A percentile compares a stretch with the other conserved stretches of the same genome.
Evolutionary conservation across 352 stramenopile species (phyloP).

Genomic region (Peronosclerospora sorghi): DNA sequence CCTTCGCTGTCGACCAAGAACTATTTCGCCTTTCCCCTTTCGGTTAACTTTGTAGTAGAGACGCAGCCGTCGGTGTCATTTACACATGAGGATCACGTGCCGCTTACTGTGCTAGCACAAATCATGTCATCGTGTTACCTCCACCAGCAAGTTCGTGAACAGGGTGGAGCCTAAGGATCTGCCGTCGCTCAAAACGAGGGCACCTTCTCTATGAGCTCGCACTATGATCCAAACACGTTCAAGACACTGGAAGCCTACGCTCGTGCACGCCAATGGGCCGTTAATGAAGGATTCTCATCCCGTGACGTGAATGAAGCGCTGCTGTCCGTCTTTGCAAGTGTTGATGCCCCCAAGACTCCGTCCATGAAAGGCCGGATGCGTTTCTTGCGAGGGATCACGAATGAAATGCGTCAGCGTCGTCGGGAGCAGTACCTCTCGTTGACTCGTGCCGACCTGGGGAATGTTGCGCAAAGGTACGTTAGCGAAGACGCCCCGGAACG

Average conservation of each 20-base stretch:
- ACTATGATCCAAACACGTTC: slow-evolving; percentile 79
- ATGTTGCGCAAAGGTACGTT: slow-evolving; percentile 47
- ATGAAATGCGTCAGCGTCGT: slow-evolving; percentile 68
- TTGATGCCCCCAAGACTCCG: slow-evolving; percentile 69
- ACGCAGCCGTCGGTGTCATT: slow-evolving; percentile 66
- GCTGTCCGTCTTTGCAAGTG: slow-evolving; percentile 59
- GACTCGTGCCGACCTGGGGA: slow-evolving; percentile 30
- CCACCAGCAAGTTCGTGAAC: slow-evolving; percentile 72
- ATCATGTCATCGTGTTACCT: slow-evolving; percentile 80
- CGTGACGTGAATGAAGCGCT: slow-evolving; percentile 74
- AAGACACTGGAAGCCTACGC: slow-evolving; percentile 68
- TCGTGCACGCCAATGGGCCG: slow-evolving; percentile 37
- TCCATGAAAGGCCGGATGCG: slow-evolving; percentile 65
- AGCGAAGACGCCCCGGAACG: slow-evolving; percentile 13
- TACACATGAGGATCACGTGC: slow-evolving; percentile 60
- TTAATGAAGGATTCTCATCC: slow-evolving; percentile 44
- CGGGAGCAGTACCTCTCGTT: slow-evolving; percentile 58
- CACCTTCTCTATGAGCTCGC: slow-evolving; percentile 69
- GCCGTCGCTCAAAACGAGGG: slow-evolving; percentile 63
- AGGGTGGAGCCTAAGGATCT: slow-evolving; percentile 70
- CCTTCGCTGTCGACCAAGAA: slow-evolving; percentile 24
- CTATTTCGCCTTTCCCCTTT: slow-evolving; percentile 71
- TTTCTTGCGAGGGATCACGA: slow-evolving; percentile 73
- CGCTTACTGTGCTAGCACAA: slow-evolving; percentile 61
- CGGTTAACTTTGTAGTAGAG: slow-evolving; percentile 77